Conservation (phyloP, 352 stramenopile species). For the Nannochloropsis limnetica region DNA sequence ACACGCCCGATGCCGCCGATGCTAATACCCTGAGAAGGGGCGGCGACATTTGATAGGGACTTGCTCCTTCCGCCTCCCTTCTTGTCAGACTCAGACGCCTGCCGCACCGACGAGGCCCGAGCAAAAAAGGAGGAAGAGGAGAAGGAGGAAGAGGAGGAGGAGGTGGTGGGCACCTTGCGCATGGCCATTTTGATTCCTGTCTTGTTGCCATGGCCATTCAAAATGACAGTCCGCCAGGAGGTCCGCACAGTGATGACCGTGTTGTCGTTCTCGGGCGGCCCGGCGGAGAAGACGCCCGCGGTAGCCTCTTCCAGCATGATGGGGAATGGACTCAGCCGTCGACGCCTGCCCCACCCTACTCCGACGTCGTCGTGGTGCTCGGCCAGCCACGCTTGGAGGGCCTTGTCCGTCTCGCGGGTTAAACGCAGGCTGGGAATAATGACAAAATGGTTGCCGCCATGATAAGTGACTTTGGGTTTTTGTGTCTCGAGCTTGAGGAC, state of each 20-base stretch:
- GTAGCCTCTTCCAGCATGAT: slow-evolving; percentile 30
- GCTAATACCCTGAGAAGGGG: not conserved
- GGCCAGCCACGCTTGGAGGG: slow-evolving; percentile 1
- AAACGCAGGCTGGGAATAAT: not conserved
- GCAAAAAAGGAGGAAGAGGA: not conserved
- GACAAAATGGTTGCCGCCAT: slow-evolving; percentile 8
- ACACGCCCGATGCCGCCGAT: not conserved
- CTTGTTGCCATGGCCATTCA: too few relatives aligned
- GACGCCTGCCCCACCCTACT: not conserved
- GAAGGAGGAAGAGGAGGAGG: not conserved
- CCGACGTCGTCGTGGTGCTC: not conserved
- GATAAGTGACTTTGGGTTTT: not conserved
- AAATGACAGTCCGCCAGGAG: not conserved
- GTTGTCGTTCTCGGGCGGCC: slow-evolving; percentile 15
- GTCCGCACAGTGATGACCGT: not conserved
- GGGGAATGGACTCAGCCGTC: not conserved
- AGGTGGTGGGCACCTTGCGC: not conserved
- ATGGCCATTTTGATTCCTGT: slow-evolving; percentile 3
- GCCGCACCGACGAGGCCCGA: not conserved
- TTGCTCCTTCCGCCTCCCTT: not conserved
- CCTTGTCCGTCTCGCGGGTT: not conserved
- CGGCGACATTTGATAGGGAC: not conserved
- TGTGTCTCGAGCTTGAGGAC: not conserved
- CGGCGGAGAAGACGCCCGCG: not conserved
- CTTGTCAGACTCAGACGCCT: not conserved